Base-by-base conservation (phyloP, 2,329 filamentous ascomycete genomes). In the Fusarium nygamai region DNA sequence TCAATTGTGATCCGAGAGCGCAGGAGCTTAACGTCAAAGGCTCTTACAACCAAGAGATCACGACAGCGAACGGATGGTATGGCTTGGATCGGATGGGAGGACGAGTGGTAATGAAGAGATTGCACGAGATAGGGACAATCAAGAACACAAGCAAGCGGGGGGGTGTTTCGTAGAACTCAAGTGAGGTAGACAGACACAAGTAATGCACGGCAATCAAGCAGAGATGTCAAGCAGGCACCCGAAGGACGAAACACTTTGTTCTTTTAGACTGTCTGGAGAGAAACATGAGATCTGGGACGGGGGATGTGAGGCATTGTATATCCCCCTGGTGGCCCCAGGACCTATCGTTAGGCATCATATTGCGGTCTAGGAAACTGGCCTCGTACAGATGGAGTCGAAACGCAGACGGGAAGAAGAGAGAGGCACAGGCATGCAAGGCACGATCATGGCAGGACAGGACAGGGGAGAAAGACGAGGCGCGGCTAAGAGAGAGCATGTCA, bases 281-380 rank as follows among this genome's bases (percentile, higher is more conserved):
- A 74, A 74, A 74, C 71, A 68, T 56, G 67, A 72, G 50, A 74
- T 71, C 67, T 47, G 62, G 64, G 53, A 58, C 33, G 56, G 56
- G 41, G 56, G 41, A 48, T n/a, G 47, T 59, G 57, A 60, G 50
- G 62, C 39, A 64, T 76, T 74, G 46, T 74, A 74, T 71, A 78
- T 71, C 54, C 59, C 53, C 56, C 64, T 72, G 38, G 50, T 46
- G 61, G 38, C 19, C 50, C 57, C 47, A 58, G 46, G 65, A 50
- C 76, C 74, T 78, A 77, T 78, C 76, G 74, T 75, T 73, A 64
- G 72, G 58, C 65, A 54, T 41, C 65, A 51, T 59, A 53, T 19
- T 41, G 33, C 53, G 76, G 76, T 70, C 76, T 54, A 71, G 56
- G 69, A 75, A 78, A 78, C 75, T 61, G 76, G 76, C 67, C 76